These are phyloP conservation scores for Chaetoscypha palmicola DNA, from an alignment of 2,329 filamentous ascomycete genomes.

Conservation along the genomic window DNA sequence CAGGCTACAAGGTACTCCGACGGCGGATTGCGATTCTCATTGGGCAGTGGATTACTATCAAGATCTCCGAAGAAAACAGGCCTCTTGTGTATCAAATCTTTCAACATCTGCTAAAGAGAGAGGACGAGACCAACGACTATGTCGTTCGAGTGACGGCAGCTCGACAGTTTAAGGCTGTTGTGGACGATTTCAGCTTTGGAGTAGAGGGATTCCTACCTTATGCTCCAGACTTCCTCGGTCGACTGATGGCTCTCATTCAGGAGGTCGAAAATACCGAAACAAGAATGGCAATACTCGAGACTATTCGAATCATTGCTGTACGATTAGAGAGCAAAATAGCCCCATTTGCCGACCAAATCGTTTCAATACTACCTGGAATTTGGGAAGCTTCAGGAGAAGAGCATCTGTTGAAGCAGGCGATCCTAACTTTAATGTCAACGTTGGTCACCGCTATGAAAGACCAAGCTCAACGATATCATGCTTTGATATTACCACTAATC, in stretches of 20 bases:
- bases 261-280: conserved; percentile 79
- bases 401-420: conserved; percentile 88
- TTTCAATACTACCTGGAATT: conserved; percentile 69
- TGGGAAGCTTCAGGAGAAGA: conserved; percentile 78
- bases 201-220: conserved; percentile 69
- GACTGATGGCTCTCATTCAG: conserved; percentile 69
- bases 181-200: conserved; percentile 79
- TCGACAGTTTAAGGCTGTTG: conserved; percentile 70
- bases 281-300: conserved; percentile 83
- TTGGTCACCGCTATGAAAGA: conserved; percentile 80
- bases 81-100: conserved; percentile 82
- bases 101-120: conserved; percentile 71
- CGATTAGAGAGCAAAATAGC: conserved; percentile 69
- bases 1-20: conserved; percentile 71
- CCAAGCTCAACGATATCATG: conserved; percentile 70
- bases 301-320: conserved; percentile 71
- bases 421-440: conserved; percentile 76
- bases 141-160: conserved; percentile 90
- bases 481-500: conserved; percentile 75
- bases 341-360: conserved; percentile 69
- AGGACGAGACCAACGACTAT: conserved; percentile 75
- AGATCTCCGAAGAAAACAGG: conserved; percentile 60
- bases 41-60: conserved; percentile 81
- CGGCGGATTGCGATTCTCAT: conserved; percentile 83
- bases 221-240: conserved; percentile 63